phyloP scores from a whole-genome alignment of 345 rosid genomes.

The Syzygium grande region DNA sequence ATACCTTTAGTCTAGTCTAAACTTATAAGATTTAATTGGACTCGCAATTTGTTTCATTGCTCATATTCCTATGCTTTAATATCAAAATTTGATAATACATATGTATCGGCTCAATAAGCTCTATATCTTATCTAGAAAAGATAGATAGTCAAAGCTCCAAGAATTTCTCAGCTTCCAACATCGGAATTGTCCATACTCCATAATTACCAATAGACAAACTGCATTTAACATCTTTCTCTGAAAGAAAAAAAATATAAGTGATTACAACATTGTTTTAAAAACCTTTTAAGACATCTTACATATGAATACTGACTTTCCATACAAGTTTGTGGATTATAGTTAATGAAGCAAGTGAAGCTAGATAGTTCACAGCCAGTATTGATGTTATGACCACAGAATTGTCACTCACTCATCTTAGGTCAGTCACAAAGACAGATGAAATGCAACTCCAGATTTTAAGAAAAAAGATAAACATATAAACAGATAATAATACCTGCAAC shows the following conservation, averaged over 20 bases:
- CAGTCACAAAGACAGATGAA: not conserved
- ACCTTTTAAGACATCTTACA: not conserved
- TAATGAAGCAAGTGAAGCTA: not conserved
- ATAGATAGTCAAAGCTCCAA: not conserved
- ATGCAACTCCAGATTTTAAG: not conserved
- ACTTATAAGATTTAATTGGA: not conserved
- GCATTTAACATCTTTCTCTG: not conserved
- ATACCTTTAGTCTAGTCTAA: not conserved
- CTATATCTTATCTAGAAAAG: not conserved
- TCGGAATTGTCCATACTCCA: not conserved
- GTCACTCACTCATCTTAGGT: not conserved
- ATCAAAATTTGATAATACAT: not conserved
- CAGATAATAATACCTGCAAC: slow-evolving; percentile 49
- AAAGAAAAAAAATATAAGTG: not conserved
- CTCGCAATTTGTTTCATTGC: not conserved
- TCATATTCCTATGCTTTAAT: not conserved
- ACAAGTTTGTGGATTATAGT: not conserved
- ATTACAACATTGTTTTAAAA: not conserved
- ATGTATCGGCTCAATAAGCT: not conserved
- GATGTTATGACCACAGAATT: not conserved
- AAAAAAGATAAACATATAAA: not conserved
- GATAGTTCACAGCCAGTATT: not conserved
- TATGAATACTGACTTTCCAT: not conserved
- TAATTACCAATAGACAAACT: not conserved
- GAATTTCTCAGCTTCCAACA: not conserved